Evolutionary conservation across 164 flowering plant genomes (phyloP), one percentile per base, ranked within the genome.

Genomic region (Warburgia ugandensis): DNA sequence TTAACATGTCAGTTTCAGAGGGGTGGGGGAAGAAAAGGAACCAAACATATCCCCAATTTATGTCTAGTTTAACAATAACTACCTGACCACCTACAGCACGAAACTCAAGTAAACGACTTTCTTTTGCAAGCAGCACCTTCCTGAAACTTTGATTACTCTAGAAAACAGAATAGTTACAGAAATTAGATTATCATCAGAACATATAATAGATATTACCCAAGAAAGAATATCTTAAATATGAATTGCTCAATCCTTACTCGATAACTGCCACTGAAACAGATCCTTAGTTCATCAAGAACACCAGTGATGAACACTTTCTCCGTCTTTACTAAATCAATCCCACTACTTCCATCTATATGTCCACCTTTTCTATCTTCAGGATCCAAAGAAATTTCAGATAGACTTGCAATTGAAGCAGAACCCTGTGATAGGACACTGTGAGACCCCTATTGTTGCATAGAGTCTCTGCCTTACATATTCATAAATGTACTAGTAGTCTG

Each of bases 1-100:
- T n/a, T 25, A 45, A 57, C 54, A 12, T 25, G 12, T 30, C 30
- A 16, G 44, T n/a, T n/a, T n/a, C n/a, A n/a, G n/a, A n/a, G n/a
- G n/a, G n/a, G n/a, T n/a, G n/a, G n/a, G n/a, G n/a, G n/a, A n/a
- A n/a, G n/a, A n/a, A n/a, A n/a, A n/a, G n/a, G n/a, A n/a, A n/a
- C n/a, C n/a, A n/a, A n/a, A 21, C 0, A 22, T 25, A 40, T 32
- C 22, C 33, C 21, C 22, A 25, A 44, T 54, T 11, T 11, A 17
- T 4, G 16, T 26, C n/a, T 37, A 17, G 12, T 14, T 43, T 6
- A 51, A 38, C 32, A 54, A n/a, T n/a, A n/a, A n/a, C n/a, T 61
- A 83, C 99, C 92, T 77, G 89, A 35, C 97, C 97, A 60, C 99
- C 99, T 45, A 75, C 68, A 27, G 99, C 95, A 60, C 99, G 89